A percentile compares a stretch with the other conserved stretches of the same genome.
Conservation (phyloP, 495 filamentous ascomycete species). For the Podospora anserina region DNA sequence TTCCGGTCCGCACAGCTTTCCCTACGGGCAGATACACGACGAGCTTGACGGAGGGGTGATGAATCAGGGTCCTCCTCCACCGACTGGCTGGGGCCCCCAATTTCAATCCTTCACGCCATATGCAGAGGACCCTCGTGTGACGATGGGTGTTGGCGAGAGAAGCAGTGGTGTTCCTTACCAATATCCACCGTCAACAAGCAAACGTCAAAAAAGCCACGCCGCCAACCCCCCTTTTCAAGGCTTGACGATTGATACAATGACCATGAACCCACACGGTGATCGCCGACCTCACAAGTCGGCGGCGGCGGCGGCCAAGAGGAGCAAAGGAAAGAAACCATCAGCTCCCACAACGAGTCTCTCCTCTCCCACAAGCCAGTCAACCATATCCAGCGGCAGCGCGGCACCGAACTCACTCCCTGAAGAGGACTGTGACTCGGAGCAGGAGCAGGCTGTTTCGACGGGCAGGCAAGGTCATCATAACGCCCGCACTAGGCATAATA, state of each 20-base stretch:
- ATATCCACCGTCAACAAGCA: not conserved
- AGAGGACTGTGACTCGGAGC: not conserved
- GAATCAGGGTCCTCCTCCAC: not conserved
- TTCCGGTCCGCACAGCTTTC: not conserved
- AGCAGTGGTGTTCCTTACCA: not conserved
- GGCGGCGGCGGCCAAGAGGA: not conserved
- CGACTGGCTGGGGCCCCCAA: not conserved
- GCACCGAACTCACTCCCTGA: not conserved
- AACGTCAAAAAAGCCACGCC: not conserved
- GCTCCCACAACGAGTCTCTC: not conserved
- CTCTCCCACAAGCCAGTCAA: not conserved
- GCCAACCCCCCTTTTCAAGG: not conserved
- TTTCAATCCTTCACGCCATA: not conserved
- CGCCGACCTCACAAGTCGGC: not conserved
- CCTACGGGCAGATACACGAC: not conserved
- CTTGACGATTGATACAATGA: not conserved
- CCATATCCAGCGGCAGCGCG: not conserved
- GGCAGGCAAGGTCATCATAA: not conserved
- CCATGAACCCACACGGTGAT: not conserved
- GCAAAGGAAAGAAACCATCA: not conserved
- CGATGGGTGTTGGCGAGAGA: not conserved
- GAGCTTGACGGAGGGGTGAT: not conserved
- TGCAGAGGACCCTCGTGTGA: not conserved
- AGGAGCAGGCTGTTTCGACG: not conserved
- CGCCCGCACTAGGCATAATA: constrained; percentile 23